These are phyloP conservation scores for Yarrowia yakushimensis DNA, from an alignment of 805 yeast genomes.

Conservation along the genomic window DNA sequence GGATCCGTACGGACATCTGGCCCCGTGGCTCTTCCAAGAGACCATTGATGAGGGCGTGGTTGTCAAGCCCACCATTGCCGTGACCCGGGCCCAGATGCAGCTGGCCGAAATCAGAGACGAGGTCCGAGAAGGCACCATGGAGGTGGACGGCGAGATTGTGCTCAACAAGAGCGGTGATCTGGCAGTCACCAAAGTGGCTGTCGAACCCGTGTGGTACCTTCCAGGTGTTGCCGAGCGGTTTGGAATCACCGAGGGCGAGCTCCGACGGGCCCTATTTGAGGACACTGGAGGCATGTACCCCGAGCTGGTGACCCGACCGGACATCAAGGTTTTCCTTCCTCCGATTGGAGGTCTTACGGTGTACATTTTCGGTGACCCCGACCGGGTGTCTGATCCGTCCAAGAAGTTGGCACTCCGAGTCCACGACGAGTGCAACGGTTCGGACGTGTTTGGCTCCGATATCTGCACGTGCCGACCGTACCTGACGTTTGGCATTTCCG, in stretches of 20 bases:
- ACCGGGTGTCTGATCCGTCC: slow-evolving; percentile 49
- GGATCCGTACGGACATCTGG: slow-evolving; percentile 66
- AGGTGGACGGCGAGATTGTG: slow-evolving; percentile 60
- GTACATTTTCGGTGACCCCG: slow-evolving; percentile 62
- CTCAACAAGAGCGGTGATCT: slow-evolving; percentile 58
- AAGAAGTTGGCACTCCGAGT: slow-evolving; percentile 55
- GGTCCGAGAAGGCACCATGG: slow-evolving; percentile 50
- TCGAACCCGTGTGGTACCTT: slow-evolving; percentile 67
- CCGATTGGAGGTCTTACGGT: slow-evolving; percentile 69
- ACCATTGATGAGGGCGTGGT: slow-evolving; percentile 50
- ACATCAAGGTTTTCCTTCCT: slow-evolving; percentile 60
- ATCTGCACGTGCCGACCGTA: slow-evolving; percentile 70
- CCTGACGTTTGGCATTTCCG: slow-evolving; percentile 60
- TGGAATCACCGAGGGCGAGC: slow-evolving; percentile 52
- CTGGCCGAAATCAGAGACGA: slow-evolving; percentile 56
- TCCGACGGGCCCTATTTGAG: slow-evolving; percentile 59
- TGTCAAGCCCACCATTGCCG: slow-evolving; percentile 61
- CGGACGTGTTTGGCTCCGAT: slow-evolving; percentile 66
- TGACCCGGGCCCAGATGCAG: slow-evolving; percentile 64
- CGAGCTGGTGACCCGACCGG: slow-evolving; percentile 64
- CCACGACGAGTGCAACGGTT: slow-evolving; percentile 69
- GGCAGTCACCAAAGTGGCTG: slow-evolving; percentile 60
- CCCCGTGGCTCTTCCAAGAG: slow-evolving; percentile 56
- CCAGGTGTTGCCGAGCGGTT: slow-evolving; percentile 67
- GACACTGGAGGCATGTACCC: slow-evolving; percentile 73